phyloP scores from a whole-genome alignment of 495 filamentous ascomycete genomes.

The Symbiotaphrina buchneri region DNA sequence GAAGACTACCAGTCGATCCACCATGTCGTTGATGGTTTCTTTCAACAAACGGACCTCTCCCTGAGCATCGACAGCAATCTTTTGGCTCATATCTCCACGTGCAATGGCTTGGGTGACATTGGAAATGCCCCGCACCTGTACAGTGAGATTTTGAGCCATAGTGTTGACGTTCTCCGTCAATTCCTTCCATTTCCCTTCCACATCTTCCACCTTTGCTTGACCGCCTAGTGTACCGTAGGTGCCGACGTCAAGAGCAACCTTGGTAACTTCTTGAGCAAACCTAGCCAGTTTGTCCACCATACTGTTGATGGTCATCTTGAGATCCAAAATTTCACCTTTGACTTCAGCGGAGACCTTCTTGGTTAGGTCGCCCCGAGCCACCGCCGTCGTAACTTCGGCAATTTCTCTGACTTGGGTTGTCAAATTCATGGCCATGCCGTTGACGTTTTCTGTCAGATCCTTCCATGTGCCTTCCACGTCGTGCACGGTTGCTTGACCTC shows the following conservation, averaged over 20 bases:
- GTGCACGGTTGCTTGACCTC: slow-evolving; percentile 90
- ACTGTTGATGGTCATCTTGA: slow-evolving; percentile 97
- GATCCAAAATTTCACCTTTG: slow-evolving; percentile 79
- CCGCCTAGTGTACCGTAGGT: slow-evolving; percentile 92
- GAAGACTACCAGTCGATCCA: slow-evolving; percentile 85
- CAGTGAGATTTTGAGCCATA: slow-evolving; percentile 91
- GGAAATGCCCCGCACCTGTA: slow-evolving; percentile 87
- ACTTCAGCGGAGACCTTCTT: slow-evolving; percentile 94
- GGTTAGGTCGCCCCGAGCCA: slow-evolving; percentile 82
- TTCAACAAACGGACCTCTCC: slow-evolving; percentile 88
- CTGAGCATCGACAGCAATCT: slow-evolving; percentile 88
- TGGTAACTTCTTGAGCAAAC: slow-evolving; percentile 96
- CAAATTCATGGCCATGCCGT: slow-evolving; percentile 96
- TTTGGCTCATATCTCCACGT: slow-evolving; percentile 79
- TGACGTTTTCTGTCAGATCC: slow-evolving; percentile 92
- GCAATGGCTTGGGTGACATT: slow-evolving; percentile 96
- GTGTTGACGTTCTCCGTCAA: slow-evolving; percentile 88
- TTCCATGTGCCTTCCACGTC: slow-evolving; percentile 97
- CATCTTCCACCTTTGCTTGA: slow-evolving; percentile 89
- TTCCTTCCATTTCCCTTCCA: slow-evolving; percentile 99
- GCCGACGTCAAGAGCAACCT: slow-evolving; percentile 93
- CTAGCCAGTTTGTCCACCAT: slow-evolving; percentile 97
- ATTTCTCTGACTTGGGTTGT: slow-evolving; percentile 98
- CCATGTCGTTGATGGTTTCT: slow-evolving; percentile 99
- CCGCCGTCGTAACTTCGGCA: slow-evolving; percentile 90